phyloP scores from a whole-genome alignment of 805 yeast genomes.

The Lipomyces sp. region DNA sequence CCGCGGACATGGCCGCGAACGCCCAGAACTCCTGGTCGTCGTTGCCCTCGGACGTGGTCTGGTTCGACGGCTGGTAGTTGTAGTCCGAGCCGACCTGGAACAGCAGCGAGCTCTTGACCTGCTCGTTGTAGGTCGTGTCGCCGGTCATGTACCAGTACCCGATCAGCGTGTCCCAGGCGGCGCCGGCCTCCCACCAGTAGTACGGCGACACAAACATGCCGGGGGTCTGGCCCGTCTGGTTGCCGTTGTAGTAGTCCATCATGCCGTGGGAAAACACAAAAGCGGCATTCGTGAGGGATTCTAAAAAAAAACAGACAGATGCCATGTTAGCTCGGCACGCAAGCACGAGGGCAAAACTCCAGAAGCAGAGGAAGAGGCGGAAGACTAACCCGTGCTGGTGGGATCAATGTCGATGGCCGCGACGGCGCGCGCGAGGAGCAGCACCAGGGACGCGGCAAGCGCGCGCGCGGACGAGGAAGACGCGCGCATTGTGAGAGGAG shows the following conservation, averaged over 20 bases:
- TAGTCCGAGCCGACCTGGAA: constrained; percentile 70
- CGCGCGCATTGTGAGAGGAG: too few relatives aligned
- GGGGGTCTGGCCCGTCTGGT: constrained; percentile 64
- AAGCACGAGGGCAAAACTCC: too few relatives aligned
- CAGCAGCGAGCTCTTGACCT: constrained; percentile 58
- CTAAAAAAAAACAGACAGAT: constrained; percentile 1
- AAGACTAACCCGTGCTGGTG: constrained; percentile 8
- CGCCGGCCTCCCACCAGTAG: constrained; percentile 97
- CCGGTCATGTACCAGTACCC: constrained; percentile 72
- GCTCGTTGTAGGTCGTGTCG: constrained; percentile 61
- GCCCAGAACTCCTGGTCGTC: constrained; percentile 99
- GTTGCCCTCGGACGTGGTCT: constrained; percentile 90
- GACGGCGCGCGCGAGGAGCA: constrained; percentile 88
- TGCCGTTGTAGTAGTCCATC: constrained; percentile 67
- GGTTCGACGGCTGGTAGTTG: constrained; percentile 84
- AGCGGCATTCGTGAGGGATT: constrained; percentile 51
- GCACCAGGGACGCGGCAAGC: constrained; percentile 70
- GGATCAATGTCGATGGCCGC: constrained; percentile 20
- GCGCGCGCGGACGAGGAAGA: too few relatives aligned
- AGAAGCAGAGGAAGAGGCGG: constrained; percentile 45
- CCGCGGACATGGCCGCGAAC: constrained; percentile 84
- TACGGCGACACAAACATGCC: constrained; percentile 89
- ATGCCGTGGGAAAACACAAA: constrained; percentile 56
- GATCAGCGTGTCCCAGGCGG: constrained; percentile 74
- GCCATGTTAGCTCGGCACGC: too few relatives aligned